phyloP scores from a whole-genome alignment of 352 stramenopile genomes.

The Globisporangium lucens region DNA sequence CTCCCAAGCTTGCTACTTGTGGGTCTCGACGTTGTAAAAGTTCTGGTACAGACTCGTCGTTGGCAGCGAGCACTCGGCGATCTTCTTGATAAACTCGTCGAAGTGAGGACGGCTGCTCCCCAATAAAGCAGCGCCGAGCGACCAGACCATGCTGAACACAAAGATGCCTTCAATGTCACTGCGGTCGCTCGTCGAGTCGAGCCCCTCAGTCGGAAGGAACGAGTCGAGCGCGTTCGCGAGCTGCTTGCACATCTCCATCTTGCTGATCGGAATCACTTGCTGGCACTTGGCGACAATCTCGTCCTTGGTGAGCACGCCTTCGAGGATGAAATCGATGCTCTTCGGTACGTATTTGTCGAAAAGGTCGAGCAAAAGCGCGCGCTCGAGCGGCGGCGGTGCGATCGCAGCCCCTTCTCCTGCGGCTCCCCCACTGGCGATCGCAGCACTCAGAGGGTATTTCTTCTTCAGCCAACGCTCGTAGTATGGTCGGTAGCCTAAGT shows the following conservation, averaged over 20 bases:
- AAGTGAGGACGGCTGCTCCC: conserved; percentile 79
- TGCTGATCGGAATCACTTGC: conserved; percentile 92
- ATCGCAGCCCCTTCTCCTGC: conserved; percentile 5
- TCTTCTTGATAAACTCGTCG: conserved; percentile 89
- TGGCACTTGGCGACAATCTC: conserved; percentile 89
- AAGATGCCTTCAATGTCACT: conserved; percentile 90
- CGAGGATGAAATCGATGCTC: conserved; percentile 92
- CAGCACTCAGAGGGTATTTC: conserved; percentile 57
- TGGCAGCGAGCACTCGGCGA: conserved; percentile 76
- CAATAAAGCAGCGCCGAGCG: conserved; percentile 86
- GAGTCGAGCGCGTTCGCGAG: conserved; percentile 91
- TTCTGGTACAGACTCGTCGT: conserved; percentile 82
- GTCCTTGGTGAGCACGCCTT: conserved; percentile 85
- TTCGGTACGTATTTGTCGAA: conserved; percentile 94
- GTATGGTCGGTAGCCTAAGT: conserved; percentile 93
- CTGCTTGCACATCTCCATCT: conserved; percentile 96
- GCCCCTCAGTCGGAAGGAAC: conserved; percentile 54
- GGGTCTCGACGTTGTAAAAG: conserved; percentile 88
- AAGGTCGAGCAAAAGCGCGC: conserved; percentile 64
- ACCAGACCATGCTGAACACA: conserved; percentile 93
- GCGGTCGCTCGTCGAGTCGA: conserved; percentile 46
- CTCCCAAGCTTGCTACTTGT: conserved; percentile 92
- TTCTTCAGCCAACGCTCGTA: conserved; percentile 94
- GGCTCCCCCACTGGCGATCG: not conserved
- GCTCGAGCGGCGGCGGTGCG: conserved; percentile 41